These are phyloP conservation scores for Ochetophila trinervis DNA, from an alignment of 306 rosid genomes.

Conservation along the genomic window DNA sequence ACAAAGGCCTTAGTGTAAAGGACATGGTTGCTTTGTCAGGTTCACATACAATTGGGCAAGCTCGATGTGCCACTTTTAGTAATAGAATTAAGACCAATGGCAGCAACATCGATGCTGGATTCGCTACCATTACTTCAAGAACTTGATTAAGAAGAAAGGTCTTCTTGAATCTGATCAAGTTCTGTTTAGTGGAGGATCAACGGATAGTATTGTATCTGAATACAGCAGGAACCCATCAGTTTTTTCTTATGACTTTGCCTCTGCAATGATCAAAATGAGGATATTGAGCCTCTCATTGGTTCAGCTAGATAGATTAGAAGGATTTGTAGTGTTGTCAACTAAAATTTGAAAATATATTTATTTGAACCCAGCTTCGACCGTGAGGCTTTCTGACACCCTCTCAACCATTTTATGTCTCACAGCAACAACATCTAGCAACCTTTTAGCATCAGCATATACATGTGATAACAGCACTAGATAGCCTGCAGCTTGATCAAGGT, in stretches of 20 bases:
- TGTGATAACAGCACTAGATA: slow-evolving; percentile 65
- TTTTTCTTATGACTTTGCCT: background rate
- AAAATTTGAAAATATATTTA: background rate
- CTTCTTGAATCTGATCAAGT: too few species aligned
- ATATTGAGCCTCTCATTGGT: slow-evolving; percentile 1
- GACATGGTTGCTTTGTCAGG: too few species aligned
- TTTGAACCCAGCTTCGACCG: slow-evolving; percentile 70
- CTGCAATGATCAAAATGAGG: background rate
- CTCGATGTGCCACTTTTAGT: too few species aligned
- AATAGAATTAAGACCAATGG: too few species aligned
- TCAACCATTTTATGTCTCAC: slow-evolving; percentile 57
- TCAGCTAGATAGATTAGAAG: slow-evolving; percentile 2
- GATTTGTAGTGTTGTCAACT: slow-evolving; percentile 1
- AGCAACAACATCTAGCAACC: slow-evolving; percentile 60
- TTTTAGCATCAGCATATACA: slow-evolving; percentile 51
- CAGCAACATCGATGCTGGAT: too few species aligned
- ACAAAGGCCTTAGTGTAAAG: too few species aligned
- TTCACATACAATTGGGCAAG: too few species aligned
- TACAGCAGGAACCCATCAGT: too few species aligned
- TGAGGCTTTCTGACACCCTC: slow-evolving; percentile 64
- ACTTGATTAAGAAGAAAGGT: too few species aligned
- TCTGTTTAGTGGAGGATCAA: too few species aligned
- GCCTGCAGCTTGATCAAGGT: slow-evolving; percentile 51
- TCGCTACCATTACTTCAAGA: too few species aligned
- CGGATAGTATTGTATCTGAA: too few species aligned